Evolutionary conservation across 495 filamentous ascomycete genomes (phyloP).

Genomic region (Bombardia bombarda): DNA sequence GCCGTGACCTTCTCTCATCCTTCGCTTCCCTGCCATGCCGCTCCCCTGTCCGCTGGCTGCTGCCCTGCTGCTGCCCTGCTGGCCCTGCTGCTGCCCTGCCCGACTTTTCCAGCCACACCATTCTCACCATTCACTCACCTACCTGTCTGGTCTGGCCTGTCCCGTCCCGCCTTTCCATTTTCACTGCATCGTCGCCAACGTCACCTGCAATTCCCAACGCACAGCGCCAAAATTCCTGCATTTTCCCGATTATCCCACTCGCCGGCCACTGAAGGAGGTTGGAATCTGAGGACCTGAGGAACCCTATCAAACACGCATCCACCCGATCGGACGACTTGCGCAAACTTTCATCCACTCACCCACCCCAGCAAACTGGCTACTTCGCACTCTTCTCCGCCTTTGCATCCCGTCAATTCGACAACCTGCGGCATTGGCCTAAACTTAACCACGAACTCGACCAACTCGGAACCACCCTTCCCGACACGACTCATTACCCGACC

Average conservation of each 20-base stretch:
- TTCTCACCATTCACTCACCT: slow-evolving; percentile 5
- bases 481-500: too few species aligned
- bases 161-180: slow-evolving; percentile 19
- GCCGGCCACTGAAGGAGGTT: neutral
- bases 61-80: too few species aligned
- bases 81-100: neutral
- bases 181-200: slow-evolving; percentile 3
- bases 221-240: slow-evolving; percentile 16
- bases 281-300: neutral
- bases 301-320: slow-evolving; percentile 1
- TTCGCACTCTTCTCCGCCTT: slow-evolving; percentile 1
- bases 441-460: slow-evolving; percentile 4
- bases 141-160: slow-evolving; percentile 1
- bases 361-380: neutral
- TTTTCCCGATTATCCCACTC: slow-evolving; percentile 19
- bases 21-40: neutral
- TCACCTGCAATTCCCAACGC: slow-evolving; percentile 10
- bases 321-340: neutral
- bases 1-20: too few species aligned
- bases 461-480: slow-evolving; percentile 10
- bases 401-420: slow-evolving; percentile 9
- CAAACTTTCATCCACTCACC: slow-evolving; percentile 1
- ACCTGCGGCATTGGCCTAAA: slow-evolving; percentile 7
- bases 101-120: slow-evolving; percentile 26
- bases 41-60: neutral